These are phyloP conservation scores for Schizonepeta tenuifolia DNA, from an alignment of 257 asterid species.

Conservation along the genomic window DNA sequence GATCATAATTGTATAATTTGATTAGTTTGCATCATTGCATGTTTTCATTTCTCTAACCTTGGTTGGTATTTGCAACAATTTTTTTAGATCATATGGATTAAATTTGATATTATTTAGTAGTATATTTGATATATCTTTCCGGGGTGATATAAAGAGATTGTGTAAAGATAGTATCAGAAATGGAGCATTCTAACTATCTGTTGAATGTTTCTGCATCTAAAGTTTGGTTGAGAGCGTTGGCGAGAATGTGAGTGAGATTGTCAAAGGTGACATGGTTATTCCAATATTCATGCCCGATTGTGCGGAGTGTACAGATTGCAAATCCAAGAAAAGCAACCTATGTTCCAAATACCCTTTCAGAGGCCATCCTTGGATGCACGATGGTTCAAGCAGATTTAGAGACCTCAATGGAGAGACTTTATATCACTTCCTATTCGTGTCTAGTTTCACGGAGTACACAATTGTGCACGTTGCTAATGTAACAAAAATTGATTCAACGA, in stretches of 20 bases:
- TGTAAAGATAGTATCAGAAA: background rate
- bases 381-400: slow-evolving; percentile 78
- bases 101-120: background rate
- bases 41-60: background rate
- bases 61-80: background rate
- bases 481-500: slow-evolving; percentile 54
- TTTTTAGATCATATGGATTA: background rate
- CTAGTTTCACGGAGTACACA: slow-evolving; percentile 86
- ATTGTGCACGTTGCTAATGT: slow-evolving; percentile 61
- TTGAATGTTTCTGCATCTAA: slow-evolving; percentile 23
- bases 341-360: slow-evolving; percentile 70
- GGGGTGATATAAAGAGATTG: background rate
- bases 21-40: background rate
- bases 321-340: slow-evolving; percentile 76
- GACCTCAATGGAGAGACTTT: slow-evolving; percentile 72
- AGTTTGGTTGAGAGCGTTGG: slow-evolving; percentile 91
- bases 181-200: slow-evolving; percentile 22
- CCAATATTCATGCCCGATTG: slow-evolving; percentile 81
- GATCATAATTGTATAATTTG: background rate
- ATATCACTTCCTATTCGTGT: slow-evolving; percentile 64
- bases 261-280: slow-evolving; percentile 70
- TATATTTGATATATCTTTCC: background rate
- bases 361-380: slow-evolving; percentile 60
- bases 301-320: slow-evolving; percentile 74
- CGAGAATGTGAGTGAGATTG: slow-evolving; percentile 57